These are phyloP conservation scores for Exophiala oligosperma DNA, from an alignment of 2,329 filamentous ascomycete species.

Conservation along the genomic window DNA sequence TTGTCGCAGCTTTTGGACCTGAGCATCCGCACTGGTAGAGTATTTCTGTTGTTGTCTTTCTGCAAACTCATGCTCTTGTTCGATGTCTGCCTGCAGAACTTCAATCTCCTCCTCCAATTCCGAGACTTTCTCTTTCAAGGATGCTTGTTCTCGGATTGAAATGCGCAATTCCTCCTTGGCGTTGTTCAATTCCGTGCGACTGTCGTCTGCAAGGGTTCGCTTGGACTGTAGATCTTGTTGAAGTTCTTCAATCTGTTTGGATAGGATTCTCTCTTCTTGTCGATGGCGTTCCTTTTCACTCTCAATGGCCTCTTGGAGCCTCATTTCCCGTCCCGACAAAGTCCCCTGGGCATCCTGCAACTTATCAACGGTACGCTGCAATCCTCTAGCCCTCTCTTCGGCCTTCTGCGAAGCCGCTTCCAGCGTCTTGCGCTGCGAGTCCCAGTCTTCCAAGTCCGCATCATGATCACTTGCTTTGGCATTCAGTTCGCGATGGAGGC, in stretches of 20 bases:
- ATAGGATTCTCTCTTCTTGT: slow-evolving; percentile 69
- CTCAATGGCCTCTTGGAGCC: slow-evolving; percentile 66
- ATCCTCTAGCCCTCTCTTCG: slow-evolving; percentile 65
- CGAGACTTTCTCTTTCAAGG: slow-evolving; percentile 65
- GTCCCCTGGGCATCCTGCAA: slow-evolving; percentile 68
- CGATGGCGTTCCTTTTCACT: slow-evolving; percentile 71
- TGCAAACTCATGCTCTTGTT: slow-evolving; percentile 64
- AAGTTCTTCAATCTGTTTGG: slow-evolving; percentile 72
- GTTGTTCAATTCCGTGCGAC: slow-evolving; percentile 65
- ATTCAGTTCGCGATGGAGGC: slow-evolving; percentile 64
- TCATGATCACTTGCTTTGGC: slow-evolving; percentile 71
- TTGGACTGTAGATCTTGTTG: slow-evolving; percentile 69
- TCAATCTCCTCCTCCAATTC: slow-evolving; percentile 75
- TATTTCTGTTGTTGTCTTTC: slow-evolving; percentile 59
- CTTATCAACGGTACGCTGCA: slow-evolving; percentile 70
- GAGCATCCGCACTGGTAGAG: slow-evolving; percentile 58
- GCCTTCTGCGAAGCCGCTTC: slow-evolving; percentile 66
- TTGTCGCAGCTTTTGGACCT: slow-evolving; percentile 56
- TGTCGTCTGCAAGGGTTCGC: slow-evolving; percentile 63
- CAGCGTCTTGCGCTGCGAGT: slow-evolving; percentile 63
- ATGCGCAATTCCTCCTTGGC: slow-evolving; percentile 71
- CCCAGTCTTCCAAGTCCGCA: slow-evolving; percentile 72
- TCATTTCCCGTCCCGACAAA: slow-evolving; percentile 66
- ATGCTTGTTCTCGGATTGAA: slow-evolving; percentile 62
- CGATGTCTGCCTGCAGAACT: slow-evolving; percentile 65